Conservation (phyloP, 768 basidiomycete genomes). For the Rhodotorula paludigena region DNA sequence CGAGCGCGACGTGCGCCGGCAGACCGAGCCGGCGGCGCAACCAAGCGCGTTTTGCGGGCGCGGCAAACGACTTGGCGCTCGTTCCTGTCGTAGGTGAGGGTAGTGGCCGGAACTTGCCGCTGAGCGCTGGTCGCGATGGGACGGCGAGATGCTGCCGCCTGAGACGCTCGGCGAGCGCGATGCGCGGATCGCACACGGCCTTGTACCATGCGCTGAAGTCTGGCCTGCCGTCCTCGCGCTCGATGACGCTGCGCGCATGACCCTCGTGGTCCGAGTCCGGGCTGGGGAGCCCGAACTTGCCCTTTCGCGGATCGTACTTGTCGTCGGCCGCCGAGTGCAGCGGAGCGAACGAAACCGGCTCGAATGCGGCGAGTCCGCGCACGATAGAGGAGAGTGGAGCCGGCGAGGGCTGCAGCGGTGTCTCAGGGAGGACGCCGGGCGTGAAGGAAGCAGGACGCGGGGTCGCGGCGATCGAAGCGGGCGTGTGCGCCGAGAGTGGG, state of each 20-base stretch:
- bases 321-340: constrained; percentile 4
- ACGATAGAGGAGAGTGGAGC: neutral
- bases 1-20: neutral
- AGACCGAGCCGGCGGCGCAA: neutral
- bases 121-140: too few relatives aligned
- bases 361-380: constrained; percentile 3
- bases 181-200: constrained; percentile 28
- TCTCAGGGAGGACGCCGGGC: neutral
- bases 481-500: neutral
- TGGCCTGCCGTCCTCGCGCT: neutral
- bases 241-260: too few relatives aligned
- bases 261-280: constrained; percentile 26
- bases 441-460: neutral
- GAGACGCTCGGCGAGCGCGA: constrained; percentile 8
- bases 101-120: too few relatives aligned
- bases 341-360: constrained; percentile 11
- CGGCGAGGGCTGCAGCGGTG: neutral
- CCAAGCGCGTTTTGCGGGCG: neutral
- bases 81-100: too few relatives aligned
- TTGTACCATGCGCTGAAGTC: constrained; percentile 14
- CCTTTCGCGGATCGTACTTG: constrained; percentile 24
- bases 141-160: neutral
- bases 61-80: too few relatives aligned
- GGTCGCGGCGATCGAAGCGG: neutral
- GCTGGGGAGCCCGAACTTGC: constrained; percentile 36